Evolutionary conservation across 768 basidiomycete genomes (phyloP), one percentile per base, ranked within the genome.

Genomic region (Boletus speciosus): DNA sequence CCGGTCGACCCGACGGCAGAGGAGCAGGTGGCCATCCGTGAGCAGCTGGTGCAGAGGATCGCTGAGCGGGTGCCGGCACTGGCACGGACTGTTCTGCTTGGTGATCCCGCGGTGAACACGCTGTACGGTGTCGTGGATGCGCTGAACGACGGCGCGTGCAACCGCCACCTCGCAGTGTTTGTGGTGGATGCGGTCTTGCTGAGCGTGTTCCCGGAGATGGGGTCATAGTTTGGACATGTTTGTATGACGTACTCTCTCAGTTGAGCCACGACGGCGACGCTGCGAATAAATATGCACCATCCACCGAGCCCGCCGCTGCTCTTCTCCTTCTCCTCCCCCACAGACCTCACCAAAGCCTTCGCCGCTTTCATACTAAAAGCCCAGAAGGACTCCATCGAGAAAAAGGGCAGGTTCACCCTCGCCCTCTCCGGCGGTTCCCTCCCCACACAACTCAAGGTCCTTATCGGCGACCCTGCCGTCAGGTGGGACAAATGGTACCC

Each of bases 401-500:
- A 90, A 74, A 86, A 92, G 73, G 90, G 87, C 66, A 82, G 81
- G 56, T 99, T 99, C 78, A 89, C 93, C 51, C 67, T 99, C 66
- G 97, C 97, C 53, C 76, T 98, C 64, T 96, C 93, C 5, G 97
- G 97, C 11, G 96, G 97, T 8, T 91, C 89, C 1, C 80, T 98
- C 37, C 94, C 96, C 27, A 84, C 83, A 62, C 80, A 89, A 72
- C 83, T 99, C 62, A 77, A 72, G 47, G 85, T 82, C 4, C 84
- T 97, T 61, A 79, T 88, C 59, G 73, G 64, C 46, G 74, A 86
- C 60, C 71, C 78, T 3, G 79, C 78, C 36, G 81, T 93, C 16
- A 88, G 86, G 71, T 99, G 97, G 96, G 85, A 94, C 66, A 90
- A 91, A 71, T 99, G 97, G 96, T 93, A 61, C 55, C 79, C 75